phyloP scores from a whole-genome alignment of 1,139 yeast genomes.

The Nadsonia starkeyi-henricii region DNA sequence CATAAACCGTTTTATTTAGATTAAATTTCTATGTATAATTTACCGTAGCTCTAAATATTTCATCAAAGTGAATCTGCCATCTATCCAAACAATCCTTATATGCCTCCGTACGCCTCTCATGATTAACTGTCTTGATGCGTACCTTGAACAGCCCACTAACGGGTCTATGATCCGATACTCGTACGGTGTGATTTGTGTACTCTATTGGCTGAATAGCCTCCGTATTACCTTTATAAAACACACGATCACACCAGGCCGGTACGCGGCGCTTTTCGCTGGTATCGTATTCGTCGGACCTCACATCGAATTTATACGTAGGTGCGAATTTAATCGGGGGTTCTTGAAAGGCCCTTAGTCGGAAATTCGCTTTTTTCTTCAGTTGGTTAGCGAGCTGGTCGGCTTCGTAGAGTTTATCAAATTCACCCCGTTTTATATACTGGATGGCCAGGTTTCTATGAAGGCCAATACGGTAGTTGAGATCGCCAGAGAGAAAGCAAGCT shows the following conservation, averaged over 20 bases:
- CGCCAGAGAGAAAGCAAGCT: slow-evolving; percentile 85
- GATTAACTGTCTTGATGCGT: slow-evolving; percentile 40
- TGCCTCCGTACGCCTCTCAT: neutral
- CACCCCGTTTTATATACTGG: slow-evolving; percentile 35
- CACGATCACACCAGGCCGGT: slow-evolving; percentile 96
- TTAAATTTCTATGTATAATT: too few species aligned
- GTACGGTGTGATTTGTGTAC: slow-evolving; percentile 10
- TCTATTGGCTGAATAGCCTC: slow-evolving; percentile 11
- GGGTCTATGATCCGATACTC: slow-evolving; percentile 81
- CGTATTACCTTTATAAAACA: slow-evolving; percentile 45
- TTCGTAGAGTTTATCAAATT: slow-evolving; percentile 42
- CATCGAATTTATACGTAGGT: slow-evolving; percentile 90
- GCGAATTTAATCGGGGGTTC: slow-evolving; percentile 66
- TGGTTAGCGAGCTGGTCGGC: slow-evolving; percentile 68
- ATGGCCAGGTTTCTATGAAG: slow-evolving; percentile 59
- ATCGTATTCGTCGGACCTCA: slow-evolving; percentile 64
- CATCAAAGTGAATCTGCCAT: neutral
- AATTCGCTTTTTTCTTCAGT: slow-evolving; percentile 52
- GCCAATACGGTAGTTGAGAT: slow-evolving; percentile 72
- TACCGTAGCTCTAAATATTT: too few species aligned
- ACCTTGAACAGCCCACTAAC: slow-evolving; percentile 64
- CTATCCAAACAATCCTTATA: neutral
- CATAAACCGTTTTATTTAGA: too few species aligned
- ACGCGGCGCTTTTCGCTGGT: slow-evolving; percentile 82
- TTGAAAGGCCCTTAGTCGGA: slow-evolving; percentile 49